Evolutionary conservation across 306 rosid species (phyloP).

Genomic region (Astragalus glycyphyllos): DNA sequence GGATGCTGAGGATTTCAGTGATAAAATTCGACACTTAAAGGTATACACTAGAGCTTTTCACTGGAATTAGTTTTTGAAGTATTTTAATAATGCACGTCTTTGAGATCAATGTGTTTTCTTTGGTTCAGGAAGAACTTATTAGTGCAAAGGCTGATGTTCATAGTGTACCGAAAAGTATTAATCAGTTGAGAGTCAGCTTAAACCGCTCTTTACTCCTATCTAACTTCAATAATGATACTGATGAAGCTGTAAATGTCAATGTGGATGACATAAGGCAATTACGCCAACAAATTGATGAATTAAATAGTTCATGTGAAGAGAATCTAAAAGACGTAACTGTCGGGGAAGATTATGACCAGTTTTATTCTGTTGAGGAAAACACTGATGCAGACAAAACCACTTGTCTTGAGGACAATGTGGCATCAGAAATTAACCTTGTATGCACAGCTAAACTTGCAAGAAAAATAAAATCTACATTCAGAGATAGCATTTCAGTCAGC

Average conservation of each 20-base stretch:
- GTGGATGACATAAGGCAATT: conserved; percentile 75
- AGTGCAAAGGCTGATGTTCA: conserved; percentile 66
- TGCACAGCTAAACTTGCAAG: conserved; percentile 37
- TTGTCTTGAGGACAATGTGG: conserved; percentile 39
- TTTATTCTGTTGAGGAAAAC: conserved; percentile 60
- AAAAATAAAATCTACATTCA: conserved; percentile 48
- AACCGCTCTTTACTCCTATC: conserved; percentile 83
- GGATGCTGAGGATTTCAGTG: conserved; percentile 82
- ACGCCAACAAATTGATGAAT: conserved; percentile 63
- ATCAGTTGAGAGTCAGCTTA: conserved; percentile 79
- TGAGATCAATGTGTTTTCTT: conserved; percentile 35
- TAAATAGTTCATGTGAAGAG: conserved; percentile 64
- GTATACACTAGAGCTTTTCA: conserved; percentile 47
- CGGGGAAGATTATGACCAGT: conserved; percentile 56
- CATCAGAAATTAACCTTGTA: conserved; percentile 42
- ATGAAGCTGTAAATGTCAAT: conserved; percentile 54
- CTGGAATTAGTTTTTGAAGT: conserved; percentile 35
- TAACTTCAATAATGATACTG: conserved; percentile 57
- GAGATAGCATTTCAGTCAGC: conserved; percentile 64
- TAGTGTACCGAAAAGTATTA: conserved; percentile 77
- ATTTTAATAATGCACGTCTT: conserved; percentile 28
- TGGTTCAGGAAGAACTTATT: conserved; percentile 84
- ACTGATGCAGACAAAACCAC: conserved; percentile 52
- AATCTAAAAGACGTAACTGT: conserved; percentile 44
- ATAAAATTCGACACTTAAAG: conserved; percentile 87